Percentiles rank a stretch among this genome's conserved stretches.
Evolutionary conservation across 306 rosid genomes (phyloP).

Genomic region (Fragaria vesca): DNA sequence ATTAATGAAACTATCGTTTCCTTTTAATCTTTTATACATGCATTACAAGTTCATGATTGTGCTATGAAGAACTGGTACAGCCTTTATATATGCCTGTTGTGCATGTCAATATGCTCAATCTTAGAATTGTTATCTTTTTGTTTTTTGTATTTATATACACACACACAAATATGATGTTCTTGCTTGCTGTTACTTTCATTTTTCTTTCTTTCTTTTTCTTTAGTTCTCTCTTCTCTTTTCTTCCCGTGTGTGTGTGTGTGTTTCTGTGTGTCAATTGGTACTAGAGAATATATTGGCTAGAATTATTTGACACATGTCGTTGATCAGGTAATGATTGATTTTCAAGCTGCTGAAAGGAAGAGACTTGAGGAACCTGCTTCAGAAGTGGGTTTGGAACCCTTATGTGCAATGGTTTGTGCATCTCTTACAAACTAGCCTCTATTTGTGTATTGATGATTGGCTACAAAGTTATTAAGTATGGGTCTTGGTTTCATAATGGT

Average conservation of each 20-base stretch:
- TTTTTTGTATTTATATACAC: not conserved
- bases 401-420: slow-evolving; percentile 88
- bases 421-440: slow-evolving; percentile 13
- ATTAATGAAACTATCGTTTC: not conserved
- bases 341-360: slow-evolving; percentile 92
- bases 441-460: slow-evolving; percentile 17
- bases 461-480: slow-evolving; percentile 16
- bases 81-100: not conserved
- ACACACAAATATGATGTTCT: not conserved
- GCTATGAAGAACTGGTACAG: not conserved
- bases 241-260: not conserved
- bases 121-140: not conserved
- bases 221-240: not conserved
- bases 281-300: not conserved
- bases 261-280: not conserved
- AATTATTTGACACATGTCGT: not conserved
- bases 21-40: not conserved
- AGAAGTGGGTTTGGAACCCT: slow-evolving; percentile 89
- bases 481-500: slow-evolving; percentile 17
- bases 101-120: slow-evolving; percentile 6
- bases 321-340: slow-evolving; percentile 91
- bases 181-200: not conserved
- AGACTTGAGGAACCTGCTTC: slow-evolving; percentile 93
- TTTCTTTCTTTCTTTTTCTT: not conserved
- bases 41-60: not conserved